Base-by-base conservation (phyloP, 176 grass and related monocot genomes). In the Oryza meyeriana region DNA sequence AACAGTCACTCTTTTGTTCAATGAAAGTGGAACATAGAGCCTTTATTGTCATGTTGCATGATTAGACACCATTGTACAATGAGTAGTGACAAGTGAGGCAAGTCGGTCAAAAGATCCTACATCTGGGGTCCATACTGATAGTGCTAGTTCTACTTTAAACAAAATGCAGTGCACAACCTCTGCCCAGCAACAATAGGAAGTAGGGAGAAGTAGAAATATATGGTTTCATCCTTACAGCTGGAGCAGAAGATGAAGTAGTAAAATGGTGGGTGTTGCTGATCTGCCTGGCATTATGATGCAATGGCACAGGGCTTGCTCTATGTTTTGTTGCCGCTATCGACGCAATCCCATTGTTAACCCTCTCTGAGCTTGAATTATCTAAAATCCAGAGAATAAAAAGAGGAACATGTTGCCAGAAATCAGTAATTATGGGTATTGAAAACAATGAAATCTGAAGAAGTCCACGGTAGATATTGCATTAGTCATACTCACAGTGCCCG, bases 201-300 rank as follows among this genome's bases (percentile, higher is more conserved):
- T 64, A 41, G n/a, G 24, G 31, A 76, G n/a, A 78, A 69, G 25
- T 29, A 14, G 33, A 17, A 77, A 31, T 38, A 65, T 41, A 45
- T 48, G 77, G 45, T 78, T 89, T 81, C 82, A 66, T 73, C 80
- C 88, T 84, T 84, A 84, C 82, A 84, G 84, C 71, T 68, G 84
- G 74, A 33, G 66, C 80, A 67, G 73, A 83, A 52, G 87, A 52
- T 8, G 82, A 13, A 25, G 72, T 63, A 13, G 45, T 24, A 66
- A 83, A 66, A 58, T 44, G 74, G 36, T 68, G 65, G 18, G 72
- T 78, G 34, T 87, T 61, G 79, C 5, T 83, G 29, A 61, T 71
- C 52, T 82, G 59, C 74, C 64, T 92, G 25, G 81, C 48, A 32
- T 84, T 79, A 48, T 59, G 41, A 61, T 79, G 33, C 20, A 64